Evolutionary conservation across 73 alveolate genomes (phyloP).

Genomic region (Symbiodinium natans): DNA sequence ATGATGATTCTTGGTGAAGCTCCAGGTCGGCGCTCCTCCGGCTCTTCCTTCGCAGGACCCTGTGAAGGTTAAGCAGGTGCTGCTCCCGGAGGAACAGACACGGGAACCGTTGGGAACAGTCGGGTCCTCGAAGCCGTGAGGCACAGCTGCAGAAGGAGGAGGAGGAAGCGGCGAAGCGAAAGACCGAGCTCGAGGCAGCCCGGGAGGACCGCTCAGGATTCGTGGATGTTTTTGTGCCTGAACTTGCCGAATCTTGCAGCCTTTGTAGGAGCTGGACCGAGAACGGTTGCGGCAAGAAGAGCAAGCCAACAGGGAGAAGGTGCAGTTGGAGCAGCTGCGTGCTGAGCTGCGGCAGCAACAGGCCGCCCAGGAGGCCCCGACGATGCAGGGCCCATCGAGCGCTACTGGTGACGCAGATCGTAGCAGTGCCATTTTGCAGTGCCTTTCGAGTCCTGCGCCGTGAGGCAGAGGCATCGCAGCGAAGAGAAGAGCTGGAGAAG

Average conservation of each 20-base stretch:
- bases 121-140: background rate
- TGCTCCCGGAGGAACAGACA: background rate
- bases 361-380: conserved; percentile 52
- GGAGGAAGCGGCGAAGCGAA: conserved; percentile 68
- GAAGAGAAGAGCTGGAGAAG: conserved; percentile 54
- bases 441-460: no score
- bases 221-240: no score
- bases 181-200: conserved; percentile 38
- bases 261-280: conserved; percentile 60
- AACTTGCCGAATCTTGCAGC: no score
- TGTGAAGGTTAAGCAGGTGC: conserved; percentile 41
- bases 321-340: conserved; percentile 73
- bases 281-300: conserved; percentile 68
- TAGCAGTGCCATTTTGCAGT: no score
- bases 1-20: no score
- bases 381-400: no score
- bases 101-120: background rate
- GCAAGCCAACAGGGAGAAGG: conserved; percentile 32
- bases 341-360: conserved; percentile 54
- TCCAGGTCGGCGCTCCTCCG: no score
- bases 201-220: conserved; percentile 47
- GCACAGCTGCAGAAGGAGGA: conserved; percentile 80
- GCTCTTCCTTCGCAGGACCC: conserved; percentile 75
- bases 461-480: conserved; percentile 52
- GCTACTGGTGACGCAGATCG: background rate